Base-by-base conservation (phyloP, 345 rosid genomes). In the Eucalyptus polyanthemos region DNA sequence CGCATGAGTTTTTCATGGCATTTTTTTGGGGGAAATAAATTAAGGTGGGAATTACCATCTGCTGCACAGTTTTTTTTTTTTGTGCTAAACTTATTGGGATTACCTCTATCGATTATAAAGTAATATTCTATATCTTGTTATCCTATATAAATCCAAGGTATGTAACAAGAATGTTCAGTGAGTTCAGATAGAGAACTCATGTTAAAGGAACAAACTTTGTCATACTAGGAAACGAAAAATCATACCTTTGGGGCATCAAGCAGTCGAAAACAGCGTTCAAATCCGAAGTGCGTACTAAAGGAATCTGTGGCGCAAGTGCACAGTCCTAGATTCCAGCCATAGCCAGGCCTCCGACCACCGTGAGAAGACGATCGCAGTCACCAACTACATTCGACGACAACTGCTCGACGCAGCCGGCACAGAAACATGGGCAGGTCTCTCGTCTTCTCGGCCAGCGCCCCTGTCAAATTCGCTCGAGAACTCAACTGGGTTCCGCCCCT, bases 401-500 rank as follows among this genome's bases (percentile, higher is more conserved):
- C 47, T 3, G 24, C 85, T 76, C 47, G 85, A 76, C 47, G 14
- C 85, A 6, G 29, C 7, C 47, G 47, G 80, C 49, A 45, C 47
- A 86, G 53, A 83, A 88, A 87, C 69, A 94, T 96, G 96, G 95
- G 94, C 51, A 93, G 91, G 81, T 94, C 93, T 87, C 88, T 95
- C 5, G 86, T 95, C 67, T 93, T 93, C 91, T 94, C 95, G 50
- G 69, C 96, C 65, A 92, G 58, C 90, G 87, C 89, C 87, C 90
- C 95, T 53, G 87, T 93, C 86, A 91, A 93, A 62, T 91, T 93
- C 90, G 87, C 94, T 86, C 92, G 72, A 67, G 42, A 6, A 11
- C 29, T 40, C 47, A 76, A 76, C 29, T 21, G 47, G 85, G 85
- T 76, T 37, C 44, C 6, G 47, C 47, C 85, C 47, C 47, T 76